Percentiles rank a stretch among this genome's conserved stretches.
Conservation (phyloP, 805 yeast species). For the Candida boleticola region DNA sequence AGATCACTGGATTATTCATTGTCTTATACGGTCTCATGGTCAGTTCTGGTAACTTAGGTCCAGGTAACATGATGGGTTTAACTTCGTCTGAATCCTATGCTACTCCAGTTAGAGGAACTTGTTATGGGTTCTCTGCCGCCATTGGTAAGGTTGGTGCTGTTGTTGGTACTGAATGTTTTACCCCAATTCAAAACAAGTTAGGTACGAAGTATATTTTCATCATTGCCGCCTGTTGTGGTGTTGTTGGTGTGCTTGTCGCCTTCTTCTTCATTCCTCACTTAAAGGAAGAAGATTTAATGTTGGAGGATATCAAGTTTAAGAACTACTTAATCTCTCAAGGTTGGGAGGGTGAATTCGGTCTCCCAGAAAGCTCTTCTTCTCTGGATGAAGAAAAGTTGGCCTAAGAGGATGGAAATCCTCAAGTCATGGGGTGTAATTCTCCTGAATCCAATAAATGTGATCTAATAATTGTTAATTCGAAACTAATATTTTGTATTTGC, state of each 20-base stretch:
- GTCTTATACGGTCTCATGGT: conserved; percentile 73
- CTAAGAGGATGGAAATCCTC: too few relatives aligned
- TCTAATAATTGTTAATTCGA: too few relatives aligned
- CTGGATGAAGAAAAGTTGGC: too few relatives aligned
- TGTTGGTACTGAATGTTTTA: conserved; percentile 70
- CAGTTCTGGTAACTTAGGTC: conserved; percentile 71
- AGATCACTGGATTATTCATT: conserved; percentile 62
- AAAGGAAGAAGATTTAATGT: conserved; percentile 63
- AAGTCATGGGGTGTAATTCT: too few relatives aligned
- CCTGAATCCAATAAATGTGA: too few relatives aligned
- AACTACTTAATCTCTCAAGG: conserved; percentile 58
- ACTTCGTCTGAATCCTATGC: conserved; percentile 61
- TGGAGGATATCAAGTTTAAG: conserved; percentile 62
- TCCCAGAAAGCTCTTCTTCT: too few relatives aligned
- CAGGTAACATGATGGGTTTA: conserved; percentile 74
- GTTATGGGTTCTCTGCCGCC: conserved; percentile 75
- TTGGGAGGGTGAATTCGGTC: conserved; percentile 53
- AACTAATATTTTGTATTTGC: too few relatives aligned
- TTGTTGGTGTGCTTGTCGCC: conserved; percentile 59
- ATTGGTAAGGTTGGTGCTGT: conserved; percentile 86
- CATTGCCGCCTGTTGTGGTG: conserved; percentile 72
- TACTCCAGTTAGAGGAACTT: conserved; percentile 73
- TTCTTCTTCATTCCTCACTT: conserved; percentile 65
- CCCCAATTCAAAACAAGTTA: conserved; percentile 61
- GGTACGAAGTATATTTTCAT: conserved; percentile 77